Percentiles rank a stretch among this genome's conserved stretches.
Conservation (phyloP, 31 red algal genomes). For the Asparagopsis taxiformis region DNA sequence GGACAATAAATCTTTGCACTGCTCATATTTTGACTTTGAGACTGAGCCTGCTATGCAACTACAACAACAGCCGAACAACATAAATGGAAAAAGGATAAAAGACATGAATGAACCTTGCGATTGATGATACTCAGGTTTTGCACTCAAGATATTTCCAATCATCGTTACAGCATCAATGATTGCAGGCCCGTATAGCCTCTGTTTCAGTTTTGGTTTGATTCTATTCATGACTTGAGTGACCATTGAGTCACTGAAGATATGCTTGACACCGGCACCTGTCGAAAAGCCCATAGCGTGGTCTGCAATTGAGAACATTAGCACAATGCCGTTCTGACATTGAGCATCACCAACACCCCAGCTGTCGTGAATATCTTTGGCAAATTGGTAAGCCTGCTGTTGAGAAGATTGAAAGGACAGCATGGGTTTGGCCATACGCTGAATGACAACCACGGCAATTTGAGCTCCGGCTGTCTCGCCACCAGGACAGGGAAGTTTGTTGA, state of each 20-base stretch:
- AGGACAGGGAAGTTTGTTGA: constrained; percentile 17
- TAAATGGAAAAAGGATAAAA: constrained; percentile 14
- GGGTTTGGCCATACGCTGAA: constrained; percentile 9
- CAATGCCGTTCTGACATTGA: constrained; percentile 57
- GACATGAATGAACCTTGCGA: neutral
- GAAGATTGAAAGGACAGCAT: neutral
- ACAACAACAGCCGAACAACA: constrained; percentile 11
- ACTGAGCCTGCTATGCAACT: constrained; percentile 1
- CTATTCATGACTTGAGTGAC: constrained; percentile 29
- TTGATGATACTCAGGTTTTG: neutral
- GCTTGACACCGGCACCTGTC: constrained; percentile 48
- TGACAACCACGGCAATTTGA: constrained; percentile 55
- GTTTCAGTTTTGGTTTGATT: constrained; percentile 26
- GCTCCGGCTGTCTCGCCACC: constrained; percentile 23
- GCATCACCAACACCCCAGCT: constrained; percentile 79
- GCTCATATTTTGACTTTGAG: constrained; percentile 13
- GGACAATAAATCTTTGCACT: constrained; percentile 30
- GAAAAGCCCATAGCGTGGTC: constrained; percentile 62
- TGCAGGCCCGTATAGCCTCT: constrained; percentile 26
- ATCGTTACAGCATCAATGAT: constrained; percentile 39
- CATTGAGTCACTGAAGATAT: constrained; percentile 26
- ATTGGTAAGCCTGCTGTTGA: constrained; percentile 29
- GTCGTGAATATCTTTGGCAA: constrained; percentile 73
- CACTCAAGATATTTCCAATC: constrained; percentile 47
- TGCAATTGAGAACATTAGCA: constrained; percentile 42